Conservation (phyloP, 345 rosid species). For the Arabidopsis suecica region DNA sequence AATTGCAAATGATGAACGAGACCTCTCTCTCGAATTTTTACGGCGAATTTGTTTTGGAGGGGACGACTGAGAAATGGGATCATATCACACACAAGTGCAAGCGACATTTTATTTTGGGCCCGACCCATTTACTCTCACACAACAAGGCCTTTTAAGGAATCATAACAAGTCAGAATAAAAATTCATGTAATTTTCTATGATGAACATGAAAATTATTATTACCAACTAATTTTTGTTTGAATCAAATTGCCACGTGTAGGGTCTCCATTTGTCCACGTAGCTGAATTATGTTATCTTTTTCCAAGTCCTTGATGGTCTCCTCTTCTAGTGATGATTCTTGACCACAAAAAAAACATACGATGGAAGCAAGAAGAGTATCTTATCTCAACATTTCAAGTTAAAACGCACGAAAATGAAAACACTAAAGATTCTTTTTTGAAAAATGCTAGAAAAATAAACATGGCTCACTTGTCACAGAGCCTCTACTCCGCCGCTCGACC, state of each 20-base stretch:
- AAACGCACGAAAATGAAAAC: slow-evolving; percentile 6
- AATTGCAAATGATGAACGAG: slow-evolving; percentile 10
- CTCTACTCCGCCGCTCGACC: slow-evolving; percentile 40
- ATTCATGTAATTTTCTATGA: background rate
- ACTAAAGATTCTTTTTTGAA: background rate
- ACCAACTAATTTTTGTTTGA: background rate
- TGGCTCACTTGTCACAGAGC: slow-evolving; percentile 48
- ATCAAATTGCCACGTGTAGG: slow-evolving; percentile 5
- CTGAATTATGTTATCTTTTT: background rate
- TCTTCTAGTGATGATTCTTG: background rate
- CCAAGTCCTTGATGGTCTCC: slow-evolving; percentile 8
- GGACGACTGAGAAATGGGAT: background rate
- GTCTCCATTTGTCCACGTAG: background rate
- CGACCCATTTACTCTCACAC: slow-evolving; percentile 6
- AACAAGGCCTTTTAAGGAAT: background rate
- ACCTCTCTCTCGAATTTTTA: background rate
- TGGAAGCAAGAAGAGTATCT: slow-evolving; percentile 31
- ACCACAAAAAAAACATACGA: slow-evolving; percentile 33
- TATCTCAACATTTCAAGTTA: slow-evolving; percentile 20
- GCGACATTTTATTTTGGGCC: slow-evolving; percentile 18
- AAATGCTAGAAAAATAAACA: slow-evolving; percentile 37
- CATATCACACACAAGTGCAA: slow-evolving; percentile 9
- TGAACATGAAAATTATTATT: background rate
- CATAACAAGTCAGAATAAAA: too few relatives aligned
- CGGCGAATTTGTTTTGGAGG: slow-evolving; percentile 21